Base-by-base conservation (phyloP, 345 rosid species). In the Citrus cavaleriei region DNA sequence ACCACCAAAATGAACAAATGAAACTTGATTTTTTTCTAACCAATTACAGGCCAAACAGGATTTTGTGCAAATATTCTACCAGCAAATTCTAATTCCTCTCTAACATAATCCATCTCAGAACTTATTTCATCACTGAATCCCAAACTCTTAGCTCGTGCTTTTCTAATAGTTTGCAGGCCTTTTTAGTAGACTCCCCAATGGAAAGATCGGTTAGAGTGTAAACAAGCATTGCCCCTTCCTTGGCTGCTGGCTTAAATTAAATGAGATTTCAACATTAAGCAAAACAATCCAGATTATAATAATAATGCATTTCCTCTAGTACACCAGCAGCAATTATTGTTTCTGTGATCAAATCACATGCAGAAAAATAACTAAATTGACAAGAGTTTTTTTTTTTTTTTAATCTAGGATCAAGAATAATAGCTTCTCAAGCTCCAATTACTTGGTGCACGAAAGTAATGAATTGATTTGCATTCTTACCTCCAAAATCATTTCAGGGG, bases 1-100 rank as follows among this genome's bases (percentile, higher is more conserved):
- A 37, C 40, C 8, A 37, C 40, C 9, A 37, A 37, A 37, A 37
- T 34, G 40, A 37, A 37, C 9, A 37, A 37, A 37, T 37, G 40
- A 37, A 37, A 37, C 40, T 37, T 37, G 40, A 37, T 37, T 37
- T 37, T 37, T 37, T 9, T 37, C 38, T 35, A 35, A 93, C 97
- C 93, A 64, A 91, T 92, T 64, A 90, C 97, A 10, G 97, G 96
- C 97, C 98, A 92, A 32, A 69, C 84, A 25, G 97, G 97, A 84
- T 95, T 93, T 65, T 88, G 94, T 0, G 93, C 85, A 80, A 91
- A 92, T 61, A 90, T 83, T 82, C 73, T 86, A 60, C 87, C 78
- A 27, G 94, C 94, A 83, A 86, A 87, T 74, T 88, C 96, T 88
- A 91, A 72, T 75, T 91, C 98, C 77, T 85, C 76, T 77, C 83